A percentile compares a stretch with the other conserved stretches of the same genome.
These are phyloP conservation scores for Pseudogymnoascus verrucosus DNA, from an alignment of 2,329 filamentous ascomycete genomes.

Conservation along the genomic window DNA sequence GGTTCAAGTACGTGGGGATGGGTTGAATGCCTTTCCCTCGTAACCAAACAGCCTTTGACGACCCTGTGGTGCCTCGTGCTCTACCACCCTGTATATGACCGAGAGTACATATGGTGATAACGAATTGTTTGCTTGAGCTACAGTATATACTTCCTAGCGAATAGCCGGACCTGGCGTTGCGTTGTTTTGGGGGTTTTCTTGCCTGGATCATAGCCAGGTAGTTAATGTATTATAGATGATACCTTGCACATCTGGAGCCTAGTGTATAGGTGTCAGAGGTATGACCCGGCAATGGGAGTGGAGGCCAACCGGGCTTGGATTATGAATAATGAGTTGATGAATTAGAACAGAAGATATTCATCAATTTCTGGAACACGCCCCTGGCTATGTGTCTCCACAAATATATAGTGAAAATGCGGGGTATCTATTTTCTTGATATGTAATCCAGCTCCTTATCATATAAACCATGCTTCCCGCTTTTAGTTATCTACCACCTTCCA, in stretches of 20 bases:
- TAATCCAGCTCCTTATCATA: not conserved
- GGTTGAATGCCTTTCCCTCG: slow-evolving; percentile 38
- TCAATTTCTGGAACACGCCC: not conserved
- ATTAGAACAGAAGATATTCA: slow-evolving; percentile 1
- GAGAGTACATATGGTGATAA: not conserved
- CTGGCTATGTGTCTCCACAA: not conserved
- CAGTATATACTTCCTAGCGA: not conserved
- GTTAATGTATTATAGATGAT: not conserved
- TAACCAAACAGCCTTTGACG: not conserved
- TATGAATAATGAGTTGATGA: slow-evolving; percentile 6
- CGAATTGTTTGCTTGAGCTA: not conserved
- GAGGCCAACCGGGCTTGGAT: not conserved
- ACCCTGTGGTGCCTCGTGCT: not conserved
- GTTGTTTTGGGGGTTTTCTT: not conserved
- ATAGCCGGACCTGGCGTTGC: not conserved
- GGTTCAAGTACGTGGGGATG: slow-evolving; percentile 92
- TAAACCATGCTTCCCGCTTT: not conserved
- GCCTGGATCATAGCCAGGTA: not conserved
- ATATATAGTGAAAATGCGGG: slow-evolving; percentile 3
- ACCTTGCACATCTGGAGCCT: not conserved
- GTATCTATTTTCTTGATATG: slow-evolving; percentile 3
- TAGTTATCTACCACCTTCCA: not conserved
- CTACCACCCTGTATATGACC: not conserved
- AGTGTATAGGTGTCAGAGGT: not conserved
- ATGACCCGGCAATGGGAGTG: not conserved